Evolutionary conservation across 1,139 yeast genomes (phyloP), one percentile per base, ranked within the genome.

Genomic region (Geotrichum bryndzae): DNA sequence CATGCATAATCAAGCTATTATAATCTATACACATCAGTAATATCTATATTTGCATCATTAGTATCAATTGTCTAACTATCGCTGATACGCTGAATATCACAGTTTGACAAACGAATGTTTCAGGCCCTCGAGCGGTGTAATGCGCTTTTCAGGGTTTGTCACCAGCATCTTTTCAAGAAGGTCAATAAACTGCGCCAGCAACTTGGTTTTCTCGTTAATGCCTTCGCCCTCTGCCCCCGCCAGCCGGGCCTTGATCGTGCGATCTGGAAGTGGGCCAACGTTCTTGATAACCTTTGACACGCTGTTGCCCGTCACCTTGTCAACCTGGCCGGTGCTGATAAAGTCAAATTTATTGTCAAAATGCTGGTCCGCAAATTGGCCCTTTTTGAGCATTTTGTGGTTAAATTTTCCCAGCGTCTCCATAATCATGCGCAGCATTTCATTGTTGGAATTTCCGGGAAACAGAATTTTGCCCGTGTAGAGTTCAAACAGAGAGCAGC

Each of bases 401-500:
- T 68, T 67, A 57, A 74, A 65, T 59, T 70, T 68, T 27, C 77
- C 77, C 11, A 69, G 69, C 51, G 68, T 61, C 53, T 72, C 72
- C 77, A 74, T 74, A 51, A 74, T 73, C 29, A 69, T 64, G 51
- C 66, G 67, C 35, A 74, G 69, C 77, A 74, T 75, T 51, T 73
- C 68, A 61, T 74, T 75, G 65, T 75, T 75, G 48, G 69, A 59
- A 33, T 84, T 80, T 0, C 96, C 97, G 0, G 96, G 95, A 70
- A 90, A 90, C 56, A 90, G 73, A 0, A 96, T 91, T 64, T 84
- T 84, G 0, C 96, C 90, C 0, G 96, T 96, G 56, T 88, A 78
- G 56, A 91, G 78, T 72, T 91, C 97, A 0, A 92, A 96, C 63
- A 91, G 78, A 51, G 92, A 88, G 76, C 97, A 91, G 0, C 96